phyloP scores from a whole-genome alignment of 805 yeast species.

The Suhomyces faveliae region DNA sequence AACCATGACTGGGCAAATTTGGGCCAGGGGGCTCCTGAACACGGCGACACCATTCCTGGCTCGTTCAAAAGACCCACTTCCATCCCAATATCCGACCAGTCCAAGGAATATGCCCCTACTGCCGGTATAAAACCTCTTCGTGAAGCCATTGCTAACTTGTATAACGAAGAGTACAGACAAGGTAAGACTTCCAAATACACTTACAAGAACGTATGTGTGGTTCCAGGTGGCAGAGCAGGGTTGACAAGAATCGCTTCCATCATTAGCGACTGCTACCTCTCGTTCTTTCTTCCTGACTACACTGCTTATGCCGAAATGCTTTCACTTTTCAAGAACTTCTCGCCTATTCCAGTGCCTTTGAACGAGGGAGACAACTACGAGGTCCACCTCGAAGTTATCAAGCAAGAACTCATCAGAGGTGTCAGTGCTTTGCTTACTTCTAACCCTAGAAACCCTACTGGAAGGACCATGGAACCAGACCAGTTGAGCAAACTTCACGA shows the following conservation, averaged over 20 bases:
- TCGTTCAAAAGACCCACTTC: conserved; percentile 53
- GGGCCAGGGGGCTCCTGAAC: conserved; percentile 68
- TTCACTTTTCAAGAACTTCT: conserved; percentile 58
- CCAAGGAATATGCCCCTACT: conserved; percentile 60
- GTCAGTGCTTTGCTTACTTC: conserved; percentile 58
- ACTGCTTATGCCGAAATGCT: conserved; percentile 68
- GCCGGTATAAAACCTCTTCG: conserved; percentile 55
- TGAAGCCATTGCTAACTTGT: conserved; percentile 56
- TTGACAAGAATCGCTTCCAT: conserved; percentile 61
- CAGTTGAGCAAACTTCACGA: conserved; percentile 51
- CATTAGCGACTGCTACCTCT: conserved; percentile 55
- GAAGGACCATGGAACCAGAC: conserved; percentile 47
- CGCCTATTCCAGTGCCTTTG: conserved; percentile 62
- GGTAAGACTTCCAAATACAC: conserved; percentile 53
- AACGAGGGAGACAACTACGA: conserved; percentile 57
- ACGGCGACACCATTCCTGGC: conserved; percentile 57
- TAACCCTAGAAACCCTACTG: conserved; percentile 65
- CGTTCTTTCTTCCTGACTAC: conserved; percentile 61
- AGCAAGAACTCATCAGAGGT: conserved; percentile 53
- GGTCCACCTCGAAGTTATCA: conserved; percentile 51
- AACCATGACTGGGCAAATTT: conserved; percentile 52
- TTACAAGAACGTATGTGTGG: conserved; percentile 58
- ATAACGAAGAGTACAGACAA: conserved; percentile 53
- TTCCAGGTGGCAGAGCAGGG: conserved; percentile 66
- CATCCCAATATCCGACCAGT: conserved; percentile 46